A percentile compares a stretch with the other conserved stretches of the same genome.
These are phyloP conservation scores for Chytriomyces hyalinus DNA, from an alignment of 192 early-diverging fungal species.

Conservation along the genomic window DNA sequence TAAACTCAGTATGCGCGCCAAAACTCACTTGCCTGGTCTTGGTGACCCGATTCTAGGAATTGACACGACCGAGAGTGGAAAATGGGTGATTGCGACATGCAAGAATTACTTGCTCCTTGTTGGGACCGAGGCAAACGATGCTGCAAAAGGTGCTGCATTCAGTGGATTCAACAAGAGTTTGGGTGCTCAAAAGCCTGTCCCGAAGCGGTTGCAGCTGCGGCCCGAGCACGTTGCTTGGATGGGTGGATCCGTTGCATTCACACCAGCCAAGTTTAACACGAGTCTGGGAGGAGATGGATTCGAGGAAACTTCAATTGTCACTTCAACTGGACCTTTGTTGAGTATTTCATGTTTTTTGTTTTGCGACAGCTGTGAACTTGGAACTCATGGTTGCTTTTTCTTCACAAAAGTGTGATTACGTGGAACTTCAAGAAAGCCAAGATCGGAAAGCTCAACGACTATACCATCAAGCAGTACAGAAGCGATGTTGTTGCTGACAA, in stretches of 20 bases:
- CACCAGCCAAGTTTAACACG: slow-evolving; percentile 88
- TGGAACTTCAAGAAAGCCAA: slow-evolving; percentile 91
- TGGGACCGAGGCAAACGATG: slow-evolving; percentile 63
- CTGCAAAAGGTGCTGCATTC: slow-evolving; percentile 8
- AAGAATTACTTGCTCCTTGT: slow-evolving; percentile 83
- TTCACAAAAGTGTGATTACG: slow-evolving; percentile 68
- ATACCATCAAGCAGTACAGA: slow-evolving; percentile 85
- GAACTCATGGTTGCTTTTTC: background rate
- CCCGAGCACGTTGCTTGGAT: slow-evolving; percentile 89
- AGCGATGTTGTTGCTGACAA: slow-evolving; percentile 88
- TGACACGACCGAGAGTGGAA: slow-evolving; percentile 86
- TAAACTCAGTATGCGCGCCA: slow-evolving; percentile 79
- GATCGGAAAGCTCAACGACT: slow-evolving; percentile 76
- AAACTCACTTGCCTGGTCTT: slow-evolving; percentile 81
- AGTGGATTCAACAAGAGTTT: slow-evolving; percentile 69
- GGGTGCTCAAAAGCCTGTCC: slow-evolving; percentile 68
- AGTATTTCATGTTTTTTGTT: slow-evolving; percentile 15
- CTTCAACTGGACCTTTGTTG: slow-evolving; percentile 80
- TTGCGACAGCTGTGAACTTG: background rate
- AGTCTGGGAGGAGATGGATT: slow-evolving; percentile 22
- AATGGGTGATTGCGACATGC: slow-evolving; percentile 88
- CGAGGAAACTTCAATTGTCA: slow-evolving; percentile 85
- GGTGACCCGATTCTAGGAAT: slow-evolving; percentile 89
- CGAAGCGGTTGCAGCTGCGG: slow-evolving; percentile 76
- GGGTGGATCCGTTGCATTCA: slow-evolving; percentile 72